Percentiles rank a stretch among this genome's conserved stretches.
Conservation (phyloP, 768 basidiomycete genomes). For the Imleria badia region DNA sequence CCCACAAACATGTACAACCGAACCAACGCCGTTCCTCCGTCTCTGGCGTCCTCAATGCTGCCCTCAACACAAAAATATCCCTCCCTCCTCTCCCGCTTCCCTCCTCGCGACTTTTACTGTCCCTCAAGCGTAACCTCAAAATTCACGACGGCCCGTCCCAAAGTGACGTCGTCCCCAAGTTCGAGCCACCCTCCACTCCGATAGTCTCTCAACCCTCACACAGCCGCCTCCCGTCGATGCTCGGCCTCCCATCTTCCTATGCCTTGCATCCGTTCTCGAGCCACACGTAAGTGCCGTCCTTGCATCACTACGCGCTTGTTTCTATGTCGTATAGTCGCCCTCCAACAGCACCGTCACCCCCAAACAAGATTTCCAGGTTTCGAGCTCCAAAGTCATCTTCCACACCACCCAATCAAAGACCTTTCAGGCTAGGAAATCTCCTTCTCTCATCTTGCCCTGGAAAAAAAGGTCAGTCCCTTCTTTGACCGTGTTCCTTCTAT, state of each 20-base stretch:
- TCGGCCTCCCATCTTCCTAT: slow-evolving; percentile 10
- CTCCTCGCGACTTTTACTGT: slow-evolving; percentile 18
- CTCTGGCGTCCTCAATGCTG: slow-evolving; percentile 23
- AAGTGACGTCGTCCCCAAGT: not conserved
- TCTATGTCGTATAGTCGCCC: slow-evolving; percentile 15
- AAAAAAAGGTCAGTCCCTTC: slow-evolving; percentile 67
- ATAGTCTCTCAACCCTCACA: slow-evolving; percentile 1
- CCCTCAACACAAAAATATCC: slow-evolving; percentile 18
- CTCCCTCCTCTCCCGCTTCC: slow-evolving; percentile 17
- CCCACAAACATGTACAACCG: slow-evolving; percentile 5
- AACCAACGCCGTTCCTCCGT: slow-evolving; percentile 17
- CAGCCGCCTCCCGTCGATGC: slow-evolving; percentile 7
- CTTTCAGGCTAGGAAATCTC: slow-evolving; percentile 72
- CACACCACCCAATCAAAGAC: too few species aligned
- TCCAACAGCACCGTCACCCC: slow-evolving; percentile 17
- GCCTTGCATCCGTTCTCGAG: slow-evolving; percentile 16
- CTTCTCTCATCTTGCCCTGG: slow-evolving; percentile 91
- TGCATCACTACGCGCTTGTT: not conserved
- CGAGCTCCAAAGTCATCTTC: slow-evolving; percentile 8
- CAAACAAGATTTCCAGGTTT: slow-evolving; percentile 13
- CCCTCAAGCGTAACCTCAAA: slow-evolving; percentile 23
- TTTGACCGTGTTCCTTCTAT: not conserved
- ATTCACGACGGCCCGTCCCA: not conserved
- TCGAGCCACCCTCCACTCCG: not conserved
- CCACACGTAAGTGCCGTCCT: slow-evolving; percentile 13